Percentiles rank a stretch among this genome's conserved stretches.
Evolutionary conservation across 495 filamentous ascomycete genomes (phyloP).

Genomic region (Penicillium macrosclerotiorum): DNA sequence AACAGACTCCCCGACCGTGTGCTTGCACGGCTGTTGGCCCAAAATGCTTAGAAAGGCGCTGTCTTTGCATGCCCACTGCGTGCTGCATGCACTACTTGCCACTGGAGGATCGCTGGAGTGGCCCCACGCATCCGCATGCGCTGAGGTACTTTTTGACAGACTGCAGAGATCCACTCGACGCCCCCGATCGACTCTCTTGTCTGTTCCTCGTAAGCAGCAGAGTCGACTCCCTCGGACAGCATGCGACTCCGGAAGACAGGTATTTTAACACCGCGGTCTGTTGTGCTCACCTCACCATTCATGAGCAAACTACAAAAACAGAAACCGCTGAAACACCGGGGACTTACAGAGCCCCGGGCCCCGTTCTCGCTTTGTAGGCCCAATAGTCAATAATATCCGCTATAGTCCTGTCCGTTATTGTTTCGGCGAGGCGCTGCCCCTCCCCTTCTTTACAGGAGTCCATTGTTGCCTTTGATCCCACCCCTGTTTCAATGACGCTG

Average conservation of each 20-base stretch:
- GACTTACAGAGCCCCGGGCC: not conserved
- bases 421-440: too few species aligned
- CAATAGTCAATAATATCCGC: not conserved
- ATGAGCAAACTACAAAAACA: not conserved
- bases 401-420: constrained; percentile 8
- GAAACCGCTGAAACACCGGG: not conserved
- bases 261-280: too few species aligned
- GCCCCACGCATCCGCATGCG: not conserved
- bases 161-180: not conserved
- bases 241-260: too few species aligned
- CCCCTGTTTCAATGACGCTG: constrained; percentile 11
- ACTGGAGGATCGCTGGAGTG: not conserved
- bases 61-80: too few species aligned
- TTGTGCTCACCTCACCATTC: not conserved
- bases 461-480: too few species aligned
- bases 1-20: too few species aligned
- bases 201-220: not conserved
- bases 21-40: not conserved
- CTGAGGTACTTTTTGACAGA: not conserved
- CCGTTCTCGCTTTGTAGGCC: not conserved
- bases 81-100: constrained; percentile 3
- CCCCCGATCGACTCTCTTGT: not conserved
- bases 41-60: not conserved
- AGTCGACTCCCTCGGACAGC: not conserved
- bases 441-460: too few species aligned